These are phyloP conservation scores for Neurospora sp. DNA, from an alignment of 495 filamentous ascomycete species.

Conservation along the genomic window DNA sequence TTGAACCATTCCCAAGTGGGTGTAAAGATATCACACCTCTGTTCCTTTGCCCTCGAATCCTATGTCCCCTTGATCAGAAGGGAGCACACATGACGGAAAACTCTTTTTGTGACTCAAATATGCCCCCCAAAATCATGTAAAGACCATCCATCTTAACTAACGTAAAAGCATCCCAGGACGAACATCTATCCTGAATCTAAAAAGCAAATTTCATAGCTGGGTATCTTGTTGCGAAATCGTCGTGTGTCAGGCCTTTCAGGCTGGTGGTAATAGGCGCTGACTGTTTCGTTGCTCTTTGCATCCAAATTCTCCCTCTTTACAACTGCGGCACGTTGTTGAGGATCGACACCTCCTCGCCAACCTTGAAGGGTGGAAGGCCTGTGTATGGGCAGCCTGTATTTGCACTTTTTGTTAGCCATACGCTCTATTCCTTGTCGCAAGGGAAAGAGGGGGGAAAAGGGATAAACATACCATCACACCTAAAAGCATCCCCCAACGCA, in stretches of 20 bases:
- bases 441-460: not conserved
- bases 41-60: too few species aligned
- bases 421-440: too few species aligned
- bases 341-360: constrained; percentile 83
- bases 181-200: not conserved
- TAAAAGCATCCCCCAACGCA: constrained; percentile 81
- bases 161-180: not conserved
- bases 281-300: not conserved
- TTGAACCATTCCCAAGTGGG: too few species aligned
- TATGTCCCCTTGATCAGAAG: too few species aligned
- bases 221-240: not conserved
- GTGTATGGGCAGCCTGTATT: constrained; percentile 73
- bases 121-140: too few species aligned
- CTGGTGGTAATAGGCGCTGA: not conserved
- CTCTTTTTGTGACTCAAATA: too few species aligned
- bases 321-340: constrained; percentile 81
- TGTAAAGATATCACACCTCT: too few species aligned
- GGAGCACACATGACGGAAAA: too few species aligned
- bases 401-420: constrained; percentile 18
- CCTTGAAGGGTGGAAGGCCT: constrained; percentile 90
- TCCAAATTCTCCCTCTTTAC: constrained; percentile 25
- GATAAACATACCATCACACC: constrained; percentile 37
- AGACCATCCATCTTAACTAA: too few species aligned
- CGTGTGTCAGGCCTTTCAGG: not conserved
- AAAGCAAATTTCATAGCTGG: not conserved